Base-by-base conservation (phyloP, 192 early-diverging fungal species). In the Rhizophlyctis rosea region DNA sequence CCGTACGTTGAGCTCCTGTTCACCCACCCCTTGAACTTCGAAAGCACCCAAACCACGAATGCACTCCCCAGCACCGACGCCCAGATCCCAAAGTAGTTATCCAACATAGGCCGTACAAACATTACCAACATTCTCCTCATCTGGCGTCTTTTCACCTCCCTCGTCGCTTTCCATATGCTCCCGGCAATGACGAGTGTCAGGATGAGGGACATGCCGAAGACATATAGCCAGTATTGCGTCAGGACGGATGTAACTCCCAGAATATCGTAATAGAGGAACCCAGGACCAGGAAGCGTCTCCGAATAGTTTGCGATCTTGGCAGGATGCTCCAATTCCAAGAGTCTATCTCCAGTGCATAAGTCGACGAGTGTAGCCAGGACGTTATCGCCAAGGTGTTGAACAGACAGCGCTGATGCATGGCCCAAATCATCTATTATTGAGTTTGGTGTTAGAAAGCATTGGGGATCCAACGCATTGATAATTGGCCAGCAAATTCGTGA, bases 371-470 rank as follows among this genome's bases (percentile, higher is more conserved):
- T 29, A 16, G 61, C 58, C 3, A 65, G 63, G 34, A 81, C 33
- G 57, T 81, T 79, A 25, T 78, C 73, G 16, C 72, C 76, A 68
- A 81, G 44, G 27, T 76, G 73, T 54, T 81, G 79, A 29, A 61
- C 67, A 21, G 63, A 63, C 18, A 63, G 58, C 3, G 64, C 50
- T 21, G 39, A 50, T 11, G 69, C 68, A 48, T 76, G 74, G 23
- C 68, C 57, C 3, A 74, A 25, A 48, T 73, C 72, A 54, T 80
- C n/a, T n/a, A n/a, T n/a, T n/a, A n/a, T n/a, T n/a, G n/a, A n/a
- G n/a, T n/a, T n/a, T n/a, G n/a, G n/a, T n/a, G n/a, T n/a, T n/a
- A n/a, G n/a, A n/a, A n/a, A n/a, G n/a, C n/a, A n/a, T n/a, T n/a
- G n/a, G n/a, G n/a, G n/a, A n/a, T n/a, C n/a, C n/a, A n/a, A n/a